Base-by-base conservation (phyloP, 768 basidiomycete genomes). In the Exidia glandulosa region DNA sequence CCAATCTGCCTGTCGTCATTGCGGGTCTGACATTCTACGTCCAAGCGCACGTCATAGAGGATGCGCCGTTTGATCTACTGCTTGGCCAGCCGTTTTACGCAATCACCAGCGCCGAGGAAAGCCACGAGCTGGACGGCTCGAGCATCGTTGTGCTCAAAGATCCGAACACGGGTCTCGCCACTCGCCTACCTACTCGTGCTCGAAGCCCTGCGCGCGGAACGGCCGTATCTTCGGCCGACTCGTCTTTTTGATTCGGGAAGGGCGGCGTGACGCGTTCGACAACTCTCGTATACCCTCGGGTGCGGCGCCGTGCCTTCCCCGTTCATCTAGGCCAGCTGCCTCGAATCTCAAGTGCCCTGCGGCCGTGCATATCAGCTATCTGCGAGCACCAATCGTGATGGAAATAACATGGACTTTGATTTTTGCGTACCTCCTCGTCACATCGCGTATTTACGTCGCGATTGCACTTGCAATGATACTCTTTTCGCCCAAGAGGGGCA, bases 11-110 rank as follows among this genome's bases (percentile, higher is more conserved):
- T 19, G 19, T 64, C 3, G 34, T 12, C 2, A 57, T 64, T 32
- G 36, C 9, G 12, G 57, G 41, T 10, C 37, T 63, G 2, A 29
- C 37, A 1, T 14, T 64, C 2, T 56, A 25, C 19, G 23, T 63
- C 13, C 63, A 64, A 7, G 54, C 57, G 2, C 63, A 60, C 41
- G 60, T 64, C 32, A 52, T 64, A 7, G 30, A 64, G n/a, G 56
- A 61, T 2, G 59, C 62, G 9, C 63, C 63, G 12, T 63, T 61
- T 31, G 29, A 33, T 13, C 59, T 64, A 4, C 29, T 64, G 14
- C 37, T 64, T 3, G 63, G 63, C 2, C 45, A 56, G 16, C 63
- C 63, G 3, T 63, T 64, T 52, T 59, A 23, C 23, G 34, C 60
- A 1, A 7, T 61, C 0, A 32, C 59, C 2, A 48, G 16, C 13